Evolutionary conservation across 129 eudicot genomes (phyloP).

Genomic region (Centrapalus pauciflorus): DNA sequence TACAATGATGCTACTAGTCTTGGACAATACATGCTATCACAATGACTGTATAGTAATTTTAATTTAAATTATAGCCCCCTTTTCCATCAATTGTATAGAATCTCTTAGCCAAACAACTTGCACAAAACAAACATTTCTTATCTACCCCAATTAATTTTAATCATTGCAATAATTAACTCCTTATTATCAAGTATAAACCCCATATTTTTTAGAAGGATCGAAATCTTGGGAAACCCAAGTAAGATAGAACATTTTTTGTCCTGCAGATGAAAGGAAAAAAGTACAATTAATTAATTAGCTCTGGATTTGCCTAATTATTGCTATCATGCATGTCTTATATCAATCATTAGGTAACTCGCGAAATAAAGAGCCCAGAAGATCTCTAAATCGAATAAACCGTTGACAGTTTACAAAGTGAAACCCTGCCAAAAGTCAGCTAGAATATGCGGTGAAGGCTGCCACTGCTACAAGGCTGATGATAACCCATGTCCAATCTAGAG

Average conservation of each 20-base stretch:
- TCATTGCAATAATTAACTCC: too few relatives aligned
- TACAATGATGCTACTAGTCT: too few relatives aligned
- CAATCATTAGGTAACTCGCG: conserved; percentile 25
- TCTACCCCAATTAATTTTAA: too few relatives aligned
- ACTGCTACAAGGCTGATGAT: conserved; percentile 29
- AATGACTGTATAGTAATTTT: too few relatives aligned
- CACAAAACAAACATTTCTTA: too few relatives aligned
- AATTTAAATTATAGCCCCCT: too few relatives aligned
- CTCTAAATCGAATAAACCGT: conserved; percentile 55
- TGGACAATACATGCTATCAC: too few relatives aligned
- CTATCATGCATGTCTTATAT: not conserved
- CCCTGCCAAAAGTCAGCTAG: conserved; percentile 58
- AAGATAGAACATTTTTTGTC: conserved; percentile 27
- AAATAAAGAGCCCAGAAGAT: conserved; percentile 53
- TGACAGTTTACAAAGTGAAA: conserved; percentile 54
- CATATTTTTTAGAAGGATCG: conserved; percentile 33
- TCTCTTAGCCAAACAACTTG: too few relatives aligned
- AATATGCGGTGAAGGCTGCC: conserved; percentile 41
- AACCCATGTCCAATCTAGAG: conserved; percentile 66
- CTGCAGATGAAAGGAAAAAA: conserved; percentile 1
- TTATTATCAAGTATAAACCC: conserved; percentile 40
- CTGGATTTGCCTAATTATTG: too few relatives aligned
- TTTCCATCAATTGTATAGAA: too few relatives aligned
- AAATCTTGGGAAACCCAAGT: conserved; percentile 34
- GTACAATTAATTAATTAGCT: not conserved